These are phyloP conservation scores for Vanrija sp. DNA, from an alignment of 1,284 basidiomycete genomes.

Conservation along the genomic window DNA sequence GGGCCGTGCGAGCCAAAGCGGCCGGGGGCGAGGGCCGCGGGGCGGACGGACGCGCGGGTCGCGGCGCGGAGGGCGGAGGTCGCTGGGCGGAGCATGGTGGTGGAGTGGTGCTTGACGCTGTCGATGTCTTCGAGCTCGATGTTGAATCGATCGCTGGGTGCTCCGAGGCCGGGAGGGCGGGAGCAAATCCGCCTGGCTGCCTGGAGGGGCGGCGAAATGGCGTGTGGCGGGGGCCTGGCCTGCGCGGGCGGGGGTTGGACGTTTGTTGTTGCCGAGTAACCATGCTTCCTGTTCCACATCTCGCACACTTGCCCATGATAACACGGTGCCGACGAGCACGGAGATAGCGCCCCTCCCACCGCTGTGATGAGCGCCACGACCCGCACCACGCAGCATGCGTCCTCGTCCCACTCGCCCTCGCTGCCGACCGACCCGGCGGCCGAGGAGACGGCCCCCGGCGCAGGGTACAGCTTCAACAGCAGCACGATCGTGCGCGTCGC, in stretches of 20 bases:
- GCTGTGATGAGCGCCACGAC: too few relatives aligned
- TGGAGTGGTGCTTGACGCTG: slow-evolving; percentile 2
- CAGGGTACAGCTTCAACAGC: slow-evolving; percentile 29
- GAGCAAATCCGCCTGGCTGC: neutral
- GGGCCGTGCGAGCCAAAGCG: slow-evolving; percentile 66
- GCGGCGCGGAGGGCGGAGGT: slow-evolving; percentile 6
- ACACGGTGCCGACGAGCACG: too few relatives aligned
- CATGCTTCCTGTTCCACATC: too few relatives aligned
- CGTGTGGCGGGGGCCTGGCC: neutral
- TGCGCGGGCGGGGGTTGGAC: neutral
- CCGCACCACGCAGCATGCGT: too few relatives aligned
- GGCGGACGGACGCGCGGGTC: slow-evolving; percentile 3
- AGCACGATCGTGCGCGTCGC: slow-evolving; percentile 41
- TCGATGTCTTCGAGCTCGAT: neutral
- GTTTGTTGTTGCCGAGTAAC: neutral
- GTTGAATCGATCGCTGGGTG: neutral
- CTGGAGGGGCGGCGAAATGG: slow-evolving; percentile 2
- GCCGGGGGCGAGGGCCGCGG: slow-evolving; percentile 5
- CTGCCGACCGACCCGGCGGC: neutral
- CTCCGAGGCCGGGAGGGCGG: neutral
- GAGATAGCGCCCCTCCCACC: too few relatives aligned
- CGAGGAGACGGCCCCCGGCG: slow-evolving; percentile 7
- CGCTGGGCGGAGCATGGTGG: slow-evolving; percentile 16
- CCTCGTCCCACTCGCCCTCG: neutral
- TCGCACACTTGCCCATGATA: too few relatives aligned